These are phyloP conservation scores for Chlamydomonas reinhardtii DNA, from an alignment of 163 green algal species.

Conservation along the genomic window DNA sequence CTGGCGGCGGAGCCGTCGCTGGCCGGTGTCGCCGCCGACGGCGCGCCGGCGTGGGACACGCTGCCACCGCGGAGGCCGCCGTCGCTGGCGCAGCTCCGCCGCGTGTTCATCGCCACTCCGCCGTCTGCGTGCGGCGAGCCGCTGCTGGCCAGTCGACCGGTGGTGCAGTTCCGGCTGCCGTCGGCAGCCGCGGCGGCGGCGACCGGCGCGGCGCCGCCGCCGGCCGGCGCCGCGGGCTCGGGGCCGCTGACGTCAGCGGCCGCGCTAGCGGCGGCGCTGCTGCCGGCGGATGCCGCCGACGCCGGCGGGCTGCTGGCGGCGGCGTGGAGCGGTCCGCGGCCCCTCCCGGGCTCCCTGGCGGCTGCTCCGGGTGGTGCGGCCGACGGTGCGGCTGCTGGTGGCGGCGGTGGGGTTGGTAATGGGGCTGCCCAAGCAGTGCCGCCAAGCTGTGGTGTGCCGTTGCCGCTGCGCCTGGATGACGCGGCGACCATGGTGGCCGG, in stretches of 20 bases:
- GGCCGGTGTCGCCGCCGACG: background rate
- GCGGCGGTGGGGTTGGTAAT: too few species aligned
- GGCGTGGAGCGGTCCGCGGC: too few species aligned
- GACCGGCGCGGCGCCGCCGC: background rate
- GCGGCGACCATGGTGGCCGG: background rate
- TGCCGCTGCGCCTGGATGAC: background rate
- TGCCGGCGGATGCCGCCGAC: too few species aligned
- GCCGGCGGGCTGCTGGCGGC: too few species aligned
- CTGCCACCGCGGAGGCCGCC: slow-evolving; percentile 8
- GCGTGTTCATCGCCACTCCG: slow-evolving; percentile 40
- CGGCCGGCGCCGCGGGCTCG: background rate
- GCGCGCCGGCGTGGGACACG: slow-evolving; percentile 9
- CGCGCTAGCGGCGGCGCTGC: background rate
- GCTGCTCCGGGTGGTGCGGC: too few species aligned
- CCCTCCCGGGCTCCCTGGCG: too few species aligned
- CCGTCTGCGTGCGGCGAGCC: slow-evolving; percentile 17
- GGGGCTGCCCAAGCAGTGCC: too few species aligned
- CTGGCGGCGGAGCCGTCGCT: background rate
- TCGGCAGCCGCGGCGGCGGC: background rate
- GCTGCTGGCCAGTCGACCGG: slow-evolving; percentile 30
- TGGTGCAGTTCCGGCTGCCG: slow-evolving; percentile 35
- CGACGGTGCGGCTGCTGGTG: background rate
- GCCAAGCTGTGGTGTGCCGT: too few species aligned
- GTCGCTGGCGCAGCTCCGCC: slow-evolving; percentile 19
- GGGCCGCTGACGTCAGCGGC: background rate